Evolutionary conservation across 1,284 basidiomycete genomes (phyloP).

Genomic region (Cutaneotrichosporon cyanovorans): DNA sequence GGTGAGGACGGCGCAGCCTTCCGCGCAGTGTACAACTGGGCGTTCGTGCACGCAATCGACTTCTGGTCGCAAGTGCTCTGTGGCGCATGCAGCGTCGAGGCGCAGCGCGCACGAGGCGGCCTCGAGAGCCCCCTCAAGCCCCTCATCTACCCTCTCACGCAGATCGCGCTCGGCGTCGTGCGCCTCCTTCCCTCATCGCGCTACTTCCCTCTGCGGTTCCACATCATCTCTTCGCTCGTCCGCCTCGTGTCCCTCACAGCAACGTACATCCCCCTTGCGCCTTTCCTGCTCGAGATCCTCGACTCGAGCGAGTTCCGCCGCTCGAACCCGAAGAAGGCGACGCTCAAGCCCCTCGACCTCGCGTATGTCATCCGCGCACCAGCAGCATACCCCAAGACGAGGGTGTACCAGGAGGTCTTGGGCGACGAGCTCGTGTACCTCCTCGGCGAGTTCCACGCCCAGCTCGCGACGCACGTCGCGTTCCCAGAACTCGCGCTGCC

Average conservation of each 20-base stretch:
- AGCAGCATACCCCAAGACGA: constrained; percentile 79
- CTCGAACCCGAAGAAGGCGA: constrained; percentile 73
- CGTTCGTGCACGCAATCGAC: constrained; percentile 90
- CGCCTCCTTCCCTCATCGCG: constrained; percentile 76
- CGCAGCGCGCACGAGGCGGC: constrained; percentile 50
- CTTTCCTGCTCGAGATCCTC: constrained; percentile 79
- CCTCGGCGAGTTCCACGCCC: constrained; percentile 67
- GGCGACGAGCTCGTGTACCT: constrained; percentile 73
- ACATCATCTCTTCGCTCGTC: constrained; percentile 63
- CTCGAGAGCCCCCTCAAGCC: constrained; percentile 73
- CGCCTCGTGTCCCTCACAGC: constrained; percentile 68
- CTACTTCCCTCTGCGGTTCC: constrained; percentile 73
- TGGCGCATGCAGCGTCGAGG: constrained; percentile 61
- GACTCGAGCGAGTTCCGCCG: constrained; percentile 65
- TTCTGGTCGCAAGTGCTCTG: constrained; percentile 93
- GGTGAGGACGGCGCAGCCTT: constrained; percentile 63
- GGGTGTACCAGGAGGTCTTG: constrained; percentile 74
- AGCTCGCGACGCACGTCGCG: constrained; percentile 63
- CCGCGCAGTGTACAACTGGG: constrained; percentile 96
- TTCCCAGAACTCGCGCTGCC: constrained; percentile 93
- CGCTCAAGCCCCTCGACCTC: constrained; percentile 80
- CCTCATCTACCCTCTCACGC: constrained; percentile 89
- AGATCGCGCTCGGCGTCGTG: constrained; percentile 86
- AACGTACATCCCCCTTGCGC: constrained; percentile 80
- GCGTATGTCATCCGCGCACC: constrained; percentile 81